Evolutionary conservation across 192 early-diverging fungal genomes (phyloP).

Genomic region (Linnemannia zychae): DNA sequence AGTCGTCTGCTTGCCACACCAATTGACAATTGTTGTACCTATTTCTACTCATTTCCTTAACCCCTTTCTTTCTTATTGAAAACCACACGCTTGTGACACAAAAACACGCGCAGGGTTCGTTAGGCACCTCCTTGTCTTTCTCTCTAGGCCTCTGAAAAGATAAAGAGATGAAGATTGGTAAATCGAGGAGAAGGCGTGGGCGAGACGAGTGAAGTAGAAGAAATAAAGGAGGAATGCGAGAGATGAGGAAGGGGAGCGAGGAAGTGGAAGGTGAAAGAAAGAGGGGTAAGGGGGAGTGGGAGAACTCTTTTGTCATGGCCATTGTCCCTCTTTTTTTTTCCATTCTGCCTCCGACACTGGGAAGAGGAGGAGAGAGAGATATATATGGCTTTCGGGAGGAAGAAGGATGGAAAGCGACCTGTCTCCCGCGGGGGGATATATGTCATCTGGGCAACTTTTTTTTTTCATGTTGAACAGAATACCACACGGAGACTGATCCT

Average conservation of each 20-base stretch:
- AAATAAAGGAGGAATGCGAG: not conserved
- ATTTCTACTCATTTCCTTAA: not conserved
- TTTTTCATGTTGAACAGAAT: too few relatives aligned
- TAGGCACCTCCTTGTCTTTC: not conserved
- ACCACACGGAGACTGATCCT: too few relatives aligned
- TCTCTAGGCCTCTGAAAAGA: not conserved
- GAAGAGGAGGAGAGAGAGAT: not conserved
- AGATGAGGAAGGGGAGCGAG: not conserved
- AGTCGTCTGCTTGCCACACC: too few relatives aligned
- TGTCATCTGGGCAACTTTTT: too few relatives aligned
- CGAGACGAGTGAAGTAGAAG: not conserved
- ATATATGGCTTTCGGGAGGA: not conserved
- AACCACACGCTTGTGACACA: not conserved
- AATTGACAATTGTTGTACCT: too few relatives aligned
- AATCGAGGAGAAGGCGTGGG: not conserved
- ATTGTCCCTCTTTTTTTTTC: not conserved
- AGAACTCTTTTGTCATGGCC: not conserved
- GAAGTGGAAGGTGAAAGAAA: not conserved
- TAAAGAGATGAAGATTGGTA: not conserved
- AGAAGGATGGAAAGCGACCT: not conserved
- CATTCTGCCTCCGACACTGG: constrained; percentile 5
- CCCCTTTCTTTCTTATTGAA: not conserved
- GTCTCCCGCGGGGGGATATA: too few relatives aligned
- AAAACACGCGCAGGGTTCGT: not conserved
- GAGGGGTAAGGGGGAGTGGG: not conserved